phyloP scores from a whole-genome alignment of 1,139 yeast species.

The Scheffersomyces titani region DNA sequence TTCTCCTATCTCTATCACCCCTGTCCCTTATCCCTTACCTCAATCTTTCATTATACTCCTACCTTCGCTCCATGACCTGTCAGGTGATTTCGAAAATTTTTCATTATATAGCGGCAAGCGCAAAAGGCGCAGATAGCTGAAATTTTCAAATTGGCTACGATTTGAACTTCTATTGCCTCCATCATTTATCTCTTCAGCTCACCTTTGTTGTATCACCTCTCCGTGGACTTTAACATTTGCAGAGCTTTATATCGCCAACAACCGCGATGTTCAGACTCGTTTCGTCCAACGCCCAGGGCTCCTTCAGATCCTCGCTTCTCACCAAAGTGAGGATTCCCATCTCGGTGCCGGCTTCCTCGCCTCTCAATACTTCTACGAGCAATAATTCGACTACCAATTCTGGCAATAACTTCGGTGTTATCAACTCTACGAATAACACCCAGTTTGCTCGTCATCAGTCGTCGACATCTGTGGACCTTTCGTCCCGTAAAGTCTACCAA shows the following conservation, averaged over 20 bases:
- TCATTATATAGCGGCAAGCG: not conserved
- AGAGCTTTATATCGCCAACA: not conserved
- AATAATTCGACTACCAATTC: slow-evolving; percentile 5
- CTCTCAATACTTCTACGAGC: slow-evolving; percentile 4
- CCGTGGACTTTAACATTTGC: not conserved
- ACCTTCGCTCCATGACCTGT: not conserved
- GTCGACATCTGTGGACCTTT: not conserved
- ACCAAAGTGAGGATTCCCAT: slow-evolving; percentile 39
- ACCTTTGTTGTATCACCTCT: not conserved
- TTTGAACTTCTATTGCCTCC: not conserved
- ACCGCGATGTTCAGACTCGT: slow-evolving; percentile 41
- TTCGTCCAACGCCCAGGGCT: slow-evolving; percentile 34
- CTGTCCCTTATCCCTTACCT: not conserved
- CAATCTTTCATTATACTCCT: not conserved
- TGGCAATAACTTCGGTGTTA: not conserved
- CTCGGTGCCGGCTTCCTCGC: slow-evolving; percentile 10
- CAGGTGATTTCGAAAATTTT: not conserved
- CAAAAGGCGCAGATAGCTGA: not conserved
- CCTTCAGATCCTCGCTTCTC: slow-evolving; percentile 40
- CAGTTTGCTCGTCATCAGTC: not conserved
- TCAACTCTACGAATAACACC: not conserved
- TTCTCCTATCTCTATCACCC: not conserved
- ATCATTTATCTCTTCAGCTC: not conserved
- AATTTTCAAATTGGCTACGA: not conserved
- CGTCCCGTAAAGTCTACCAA: not conserved